Conservation (phyloP, 805 yeast genomes). For the Candida qinlingensis region DNA sequence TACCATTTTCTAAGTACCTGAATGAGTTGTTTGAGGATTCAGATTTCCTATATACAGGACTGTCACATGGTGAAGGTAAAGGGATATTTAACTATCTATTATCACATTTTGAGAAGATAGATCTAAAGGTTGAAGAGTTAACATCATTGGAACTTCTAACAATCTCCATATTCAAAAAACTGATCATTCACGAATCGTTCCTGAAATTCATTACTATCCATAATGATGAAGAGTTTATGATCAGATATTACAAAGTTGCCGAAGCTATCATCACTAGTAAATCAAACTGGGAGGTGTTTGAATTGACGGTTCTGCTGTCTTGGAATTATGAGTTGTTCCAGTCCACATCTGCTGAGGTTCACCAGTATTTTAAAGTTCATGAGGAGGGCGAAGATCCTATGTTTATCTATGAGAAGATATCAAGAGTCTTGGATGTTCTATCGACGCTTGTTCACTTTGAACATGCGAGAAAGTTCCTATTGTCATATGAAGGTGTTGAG, state of each 20-base stretch:
- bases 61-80: slow-evolving; percentile 20
- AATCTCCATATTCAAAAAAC: slow-evolving; percentile 24
- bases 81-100: slow-evolving; percentile 11
- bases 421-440: slow-evolving; percentile 29
- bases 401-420: slow-evolving; percentile 26
- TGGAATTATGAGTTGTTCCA: slow-evolving; percentile 33
- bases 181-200: slow-evolving; percentile 32
- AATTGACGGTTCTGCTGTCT: slow-evolving; percentile 32
- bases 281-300: slow-evolving; percentile 32
- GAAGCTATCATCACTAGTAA: slow-evolving; percentile 32
- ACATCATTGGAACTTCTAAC: slow-evolving; percentile 18
- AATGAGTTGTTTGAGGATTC: slow-evolving; percentile 11
- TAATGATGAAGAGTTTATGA: slow-evolving; percentile 12
- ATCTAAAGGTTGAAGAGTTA: slow-evolving; percentile 9
- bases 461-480: slow-evolving; percentile 31
- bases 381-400: slow-evolving; percentile 14
- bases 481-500: slow-evolving; percentile 33
- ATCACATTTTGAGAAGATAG: slow-evolving; percentile 15
- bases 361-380: slow-evolving; percentile 21
- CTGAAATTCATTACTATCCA: slow-evolving; percentile 24
- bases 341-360: slow-evolving; percentile 16
- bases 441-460: slow-evolving; percentile 29
- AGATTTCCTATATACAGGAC: slow-evolving; percentile 15
- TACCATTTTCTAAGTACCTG: slow-evolving; percentile 13
- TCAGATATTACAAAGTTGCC: slow-evolving; percentile 23